A percentile compares a stretch with the other conserved stretches of the same genome.
Conservation (phyloP, 208 protist genomes). For the Naegleria gruberi region DNA sequence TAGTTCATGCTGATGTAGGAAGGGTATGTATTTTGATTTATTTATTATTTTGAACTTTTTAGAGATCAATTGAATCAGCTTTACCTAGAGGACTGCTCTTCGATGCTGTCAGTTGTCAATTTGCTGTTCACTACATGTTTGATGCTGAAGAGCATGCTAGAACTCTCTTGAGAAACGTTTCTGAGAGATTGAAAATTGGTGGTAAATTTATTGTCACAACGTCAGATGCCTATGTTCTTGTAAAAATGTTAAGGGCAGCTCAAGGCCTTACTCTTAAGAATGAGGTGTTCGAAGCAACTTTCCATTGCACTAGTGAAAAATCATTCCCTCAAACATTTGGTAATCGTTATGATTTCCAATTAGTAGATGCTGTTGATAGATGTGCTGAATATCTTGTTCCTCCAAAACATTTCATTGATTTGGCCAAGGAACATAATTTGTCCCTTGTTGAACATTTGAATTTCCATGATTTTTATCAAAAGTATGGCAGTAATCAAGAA, state of each 20-base stretch:
- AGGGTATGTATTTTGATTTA: background rate
- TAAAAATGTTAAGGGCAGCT: background rate
- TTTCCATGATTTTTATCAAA: slow-evolving; percentile 26
- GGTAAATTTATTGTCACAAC: slow-evolving; percentile 18
- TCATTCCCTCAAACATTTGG: background rate
- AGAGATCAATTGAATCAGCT: background rate
- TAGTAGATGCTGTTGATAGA: background rate
- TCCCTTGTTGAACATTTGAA: background rate
- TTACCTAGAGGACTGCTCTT: background rate
- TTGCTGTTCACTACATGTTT: slow-evolving; percentile 20
- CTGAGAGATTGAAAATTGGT: background rate
- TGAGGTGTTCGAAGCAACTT: background rate
- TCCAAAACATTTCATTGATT: background rate
- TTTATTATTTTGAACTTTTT: background rate
- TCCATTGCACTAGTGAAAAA: background rate
- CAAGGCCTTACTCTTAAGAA: background rate
- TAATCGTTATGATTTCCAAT: slow-evolving; percentile 14
- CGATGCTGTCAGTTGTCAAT: slow-evolving; percentile 15
- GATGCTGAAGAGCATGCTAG: background rate
- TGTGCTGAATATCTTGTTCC: slow-evolving; percentile 22
- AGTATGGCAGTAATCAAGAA: background rate
- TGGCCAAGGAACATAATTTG: slow-evolving; percentile 12
- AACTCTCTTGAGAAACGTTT: background rate
- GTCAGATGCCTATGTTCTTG: slow-evolving; percentile 1
- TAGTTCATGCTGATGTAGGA: background rate